Evolutionary conservation across 164 flowering plant genomes (phyloP).

Genomic region (Kalanchoe fedtschenkoi): DNA sequence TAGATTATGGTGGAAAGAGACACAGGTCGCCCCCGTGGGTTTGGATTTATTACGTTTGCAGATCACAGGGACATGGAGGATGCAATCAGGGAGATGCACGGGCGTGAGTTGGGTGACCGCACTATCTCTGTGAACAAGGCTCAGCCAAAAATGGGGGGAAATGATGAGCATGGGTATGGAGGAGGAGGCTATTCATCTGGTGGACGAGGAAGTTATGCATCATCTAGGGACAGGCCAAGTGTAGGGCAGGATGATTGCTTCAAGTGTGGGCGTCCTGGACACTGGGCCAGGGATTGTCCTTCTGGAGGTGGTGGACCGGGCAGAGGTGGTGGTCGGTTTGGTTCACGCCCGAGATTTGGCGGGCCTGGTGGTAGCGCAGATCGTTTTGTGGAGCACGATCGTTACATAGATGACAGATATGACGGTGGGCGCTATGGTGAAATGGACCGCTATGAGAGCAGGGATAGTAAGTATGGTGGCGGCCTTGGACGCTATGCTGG

Average conservation of each 20-base stretch:
- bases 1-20: constrained; percentile 85
- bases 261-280: constrained; percentile 95
- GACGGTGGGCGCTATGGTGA: constrained; percentile 74
- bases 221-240: constrained; percentile 50
- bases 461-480: constrained; percentile 49
- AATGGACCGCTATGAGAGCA: constrained; percentile 54
- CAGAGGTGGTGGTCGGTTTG: constrained; percentile 34
- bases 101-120: constrained; percentile 69
- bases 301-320: constrained; percentile 61
- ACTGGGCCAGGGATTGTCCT: constrained; percentile 96
- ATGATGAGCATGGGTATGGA: constrained; percentile 48
- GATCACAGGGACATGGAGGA: constrained; percentile 93
- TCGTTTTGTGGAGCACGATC: constrained; percentile 55
- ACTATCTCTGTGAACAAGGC: constrained; percentile 87
- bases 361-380: constrained; percentile 62
- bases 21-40: constrained; percentile 91
- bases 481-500: constrained; percentile 53
- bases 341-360: constrained; percentile 42
- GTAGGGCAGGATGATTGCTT: constrained; percentile 73
- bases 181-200: constrained; percentile 58
- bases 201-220: constrained; percentile 58
- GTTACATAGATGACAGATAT: constrained; percentile 63
- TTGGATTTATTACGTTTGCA: constrained; percentile 92
- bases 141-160: constrained; percentile 67
- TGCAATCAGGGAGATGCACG: constrained; percentile 92